A percentile compares a stretch with the other conserved stretches of the same genome.
These are phyloP conservation scores for Oryza punctata DNA, from an alignment of 176 grass and related monocot species.

Conservation along the genomic window DNA sequence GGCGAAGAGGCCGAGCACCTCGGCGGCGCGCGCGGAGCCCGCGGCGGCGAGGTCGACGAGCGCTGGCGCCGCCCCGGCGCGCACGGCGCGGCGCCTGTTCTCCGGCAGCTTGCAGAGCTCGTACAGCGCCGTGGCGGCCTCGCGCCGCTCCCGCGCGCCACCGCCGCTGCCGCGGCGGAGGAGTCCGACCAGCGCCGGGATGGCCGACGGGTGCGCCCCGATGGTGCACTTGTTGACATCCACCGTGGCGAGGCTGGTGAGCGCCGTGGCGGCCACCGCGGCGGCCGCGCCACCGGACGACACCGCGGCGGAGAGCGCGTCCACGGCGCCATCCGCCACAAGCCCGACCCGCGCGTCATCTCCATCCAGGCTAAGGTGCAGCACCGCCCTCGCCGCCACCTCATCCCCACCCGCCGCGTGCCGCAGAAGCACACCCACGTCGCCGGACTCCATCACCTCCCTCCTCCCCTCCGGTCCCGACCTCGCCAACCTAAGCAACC, in stretches of 20 bases:
- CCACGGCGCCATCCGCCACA: slow-evolving; percentile 82
- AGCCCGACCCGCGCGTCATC: slow-evolving; percentile 83
- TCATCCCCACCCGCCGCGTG: slow-evolving; percentile 52
- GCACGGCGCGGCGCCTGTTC: slow-evolving; percentile 68
- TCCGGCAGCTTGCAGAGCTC: slow-evolving; percentile 94
- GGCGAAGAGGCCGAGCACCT: slow-evolving; percentile 73
- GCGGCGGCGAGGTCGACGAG: slow-evolving; percentile 60
- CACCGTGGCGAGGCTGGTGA: slow-evolving; percentile 90
- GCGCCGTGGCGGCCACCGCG: slow-evolving; percentile 64
- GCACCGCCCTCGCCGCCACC: slow-evolving; percentile 49
- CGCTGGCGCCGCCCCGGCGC: slow-evolving; percentile 50
- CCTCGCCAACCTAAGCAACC: slow-evolving; percentile 49
- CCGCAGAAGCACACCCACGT: slow-evolving; percentile 55
- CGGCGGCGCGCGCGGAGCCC: slow-evolving; percentile 81
- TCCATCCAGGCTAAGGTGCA: slow-evolving; percentile 78
- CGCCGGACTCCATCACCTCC: slow-evolving; percentile 69
- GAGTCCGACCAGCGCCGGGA: slow-evolving; percentile 57
- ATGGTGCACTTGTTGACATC: slow-evolving; percentile 97
- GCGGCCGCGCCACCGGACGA: slow-evolving; percentile 43
- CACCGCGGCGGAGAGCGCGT: slow-evolving; percentile 60
- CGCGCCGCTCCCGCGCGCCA: slow-evolving; percentile 61
- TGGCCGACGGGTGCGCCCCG: slow-evolving; percentile 64
- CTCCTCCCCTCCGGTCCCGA: slow-evolving; percentile 55
- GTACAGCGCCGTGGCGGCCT: slow-evolving; percentile 81
- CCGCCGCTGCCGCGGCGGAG: slow-evolving; percentile 41